phyloP scores from a whole-genome alignment of 2,329 filamentous ascomycete genomes.

The Talaromyces sp. region DNA sequence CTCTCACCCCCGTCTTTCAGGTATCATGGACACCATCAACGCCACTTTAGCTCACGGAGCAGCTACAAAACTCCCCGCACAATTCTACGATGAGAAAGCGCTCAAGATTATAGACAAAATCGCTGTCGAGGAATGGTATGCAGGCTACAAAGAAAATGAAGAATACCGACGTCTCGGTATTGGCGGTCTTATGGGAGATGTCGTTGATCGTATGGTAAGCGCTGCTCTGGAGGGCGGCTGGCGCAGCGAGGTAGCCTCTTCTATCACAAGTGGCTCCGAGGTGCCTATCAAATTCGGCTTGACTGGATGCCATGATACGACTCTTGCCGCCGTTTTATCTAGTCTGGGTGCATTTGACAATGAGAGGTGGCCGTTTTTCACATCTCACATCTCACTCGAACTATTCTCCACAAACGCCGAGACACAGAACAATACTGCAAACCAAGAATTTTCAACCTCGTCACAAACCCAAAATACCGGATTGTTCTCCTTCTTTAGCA shows the following conservation, averaged over 20 bases:
- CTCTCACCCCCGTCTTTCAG: constrained; percentile 75
- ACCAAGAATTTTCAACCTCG: constrained; percentile 26
- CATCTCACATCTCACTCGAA: constrained; percentile 86
- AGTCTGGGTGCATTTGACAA: constrained; percentile 74
- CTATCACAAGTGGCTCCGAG: constrained; percentile 44
- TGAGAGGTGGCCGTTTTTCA: constrained; percentile 85
- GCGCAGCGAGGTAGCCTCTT: constrained; percentile 49
- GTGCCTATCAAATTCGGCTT: constrained; percentile 67
- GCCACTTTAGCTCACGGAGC: constrained; percentile 80
- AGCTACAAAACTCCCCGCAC: constrained; percentile 70
- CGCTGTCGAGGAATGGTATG: constrained; percentile 87
- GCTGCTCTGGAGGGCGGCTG: constrained; percentile 59
- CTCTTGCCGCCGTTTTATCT: constrained; percentile 72
- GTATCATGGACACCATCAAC: constrained; percentile 93
- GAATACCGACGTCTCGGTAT: constrained; percentile 92
- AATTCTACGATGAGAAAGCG: constrained; percentile 79
- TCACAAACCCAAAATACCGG: constrained; percentile 26
- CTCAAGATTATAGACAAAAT: constrained; percentile 68
- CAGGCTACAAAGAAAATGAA: constrained; percentile 74
- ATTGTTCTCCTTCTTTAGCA: constrained; percentile 32
- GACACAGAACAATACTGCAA: constrained; percentile 16
- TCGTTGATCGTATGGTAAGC: constrained; percentile 70
- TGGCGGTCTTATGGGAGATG: constrained; percentile 76
- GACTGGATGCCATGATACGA: constrained; percentile 90
- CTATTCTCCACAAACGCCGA: constrained; percentile 59